Percentiles rank a stretch among this genome's conserved stretches.
These are phyloP conservation scores for Wickerhamiella siamensis DNA, from an alignment of 805 yeast species.

Conservation along the genomic window DNA sequence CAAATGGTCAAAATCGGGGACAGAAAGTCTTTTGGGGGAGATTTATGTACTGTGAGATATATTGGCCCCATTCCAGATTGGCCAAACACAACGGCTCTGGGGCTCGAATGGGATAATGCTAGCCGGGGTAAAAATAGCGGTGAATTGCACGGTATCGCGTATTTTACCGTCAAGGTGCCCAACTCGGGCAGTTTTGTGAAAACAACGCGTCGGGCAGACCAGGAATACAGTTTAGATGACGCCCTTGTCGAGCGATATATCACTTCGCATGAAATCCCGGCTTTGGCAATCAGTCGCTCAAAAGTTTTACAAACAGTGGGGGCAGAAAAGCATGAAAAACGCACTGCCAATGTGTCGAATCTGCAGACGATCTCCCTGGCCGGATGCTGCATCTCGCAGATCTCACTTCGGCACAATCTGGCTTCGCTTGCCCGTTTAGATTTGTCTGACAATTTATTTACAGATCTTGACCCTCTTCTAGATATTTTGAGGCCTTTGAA, in stretches of 20 bases:
- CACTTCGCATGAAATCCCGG: conserved; percentile 17
- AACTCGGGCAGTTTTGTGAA: conserved; percentile 55
- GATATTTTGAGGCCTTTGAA: conserved; percentile 26
- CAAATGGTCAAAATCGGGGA: conserved; percentile 2
- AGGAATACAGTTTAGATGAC: conserved; percentile 26
- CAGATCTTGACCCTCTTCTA: conserved; percentile 28
- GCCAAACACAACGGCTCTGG: conserved; percentile 44
- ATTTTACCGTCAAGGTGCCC: conserved; percentile 34
- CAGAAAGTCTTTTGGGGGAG: conserved; percentile 28
- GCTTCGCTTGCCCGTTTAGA: conserved; percentile 30
- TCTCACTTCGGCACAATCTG: background rate
- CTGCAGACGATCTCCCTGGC: conserved; percentile 40
- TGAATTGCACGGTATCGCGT: conserved; percentile 33
- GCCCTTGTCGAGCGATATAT: conserved; percentile 42
- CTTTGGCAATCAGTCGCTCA: conserved; percentile 34
- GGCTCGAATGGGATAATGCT: conserved; percentile 77
- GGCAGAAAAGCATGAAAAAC: conserved; percentile 38
- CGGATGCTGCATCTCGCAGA: conserved; percentile 25
- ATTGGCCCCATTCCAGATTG: conserved; percentile 51
- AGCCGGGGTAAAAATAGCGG: conserved; percentile 66
- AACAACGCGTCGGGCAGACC: conserved; percentile 26
- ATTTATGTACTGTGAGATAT: conserved; percentile 48
- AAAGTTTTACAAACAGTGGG: conserved; percentile 54
- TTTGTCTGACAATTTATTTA: conserved; percentile 45
- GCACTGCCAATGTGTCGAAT: conserved; percentile 33